Evolutionary conservation across 78 protist genomes (phyloP).

Genomic region (Bigelowiella natans): DNA sequence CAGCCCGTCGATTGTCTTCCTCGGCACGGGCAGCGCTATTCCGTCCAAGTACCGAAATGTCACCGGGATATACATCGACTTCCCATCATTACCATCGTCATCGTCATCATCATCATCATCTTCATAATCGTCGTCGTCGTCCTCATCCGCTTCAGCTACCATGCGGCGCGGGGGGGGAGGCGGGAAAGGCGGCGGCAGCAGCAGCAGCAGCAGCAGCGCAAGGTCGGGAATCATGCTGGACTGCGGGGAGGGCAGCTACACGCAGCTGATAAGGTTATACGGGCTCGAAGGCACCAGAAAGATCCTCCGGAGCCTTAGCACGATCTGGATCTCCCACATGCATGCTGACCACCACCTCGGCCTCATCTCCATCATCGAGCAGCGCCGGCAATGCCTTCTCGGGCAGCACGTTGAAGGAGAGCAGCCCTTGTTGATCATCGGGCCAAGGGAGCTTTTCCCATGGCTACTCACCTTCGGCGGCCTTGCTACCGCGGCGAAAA

Average conservation of each 20-base stretch:
- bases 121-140: too few species aligned
- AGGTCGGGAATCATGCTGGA: constrained; percentile 56
- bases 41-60: constrained; percentile 81
- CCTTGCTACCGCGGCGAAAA: background rate
- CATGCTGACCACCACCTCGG: constrained; percentile 97
- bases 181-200: background rate
- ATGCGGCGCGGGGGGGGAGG: too few species aligned
- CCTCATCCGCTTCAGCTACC: too few species aligned
- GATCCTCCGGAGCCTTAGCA: background rate
- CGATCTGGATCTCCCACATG: constrained; percentile 78
- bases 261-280: constrained; percentile 58
- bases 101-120: background rate
- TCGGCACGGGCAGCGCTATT: constrained; percentile 84
- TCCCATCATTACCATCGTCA: background rate
- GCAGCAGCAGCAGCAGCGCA: background rate
- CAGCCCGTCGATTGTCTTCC: constrained; percentile 58
- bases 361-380: constrained; percentile 2
- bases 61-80: background rate
- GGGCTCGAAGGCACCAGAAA: too few species aligned
- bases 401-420: background rate
- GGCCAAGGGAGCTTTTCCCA: background rate
- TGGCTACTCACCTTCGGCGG: constrained; percentile 9
- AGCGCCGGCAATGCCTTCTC: background rate
- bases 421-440: background rate
- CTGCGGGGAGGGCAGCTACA: constrained; percentile 82